Base-by-base conservation (phyloP, 208 protist species). In the Trypanosoma scelopori region DNA sequence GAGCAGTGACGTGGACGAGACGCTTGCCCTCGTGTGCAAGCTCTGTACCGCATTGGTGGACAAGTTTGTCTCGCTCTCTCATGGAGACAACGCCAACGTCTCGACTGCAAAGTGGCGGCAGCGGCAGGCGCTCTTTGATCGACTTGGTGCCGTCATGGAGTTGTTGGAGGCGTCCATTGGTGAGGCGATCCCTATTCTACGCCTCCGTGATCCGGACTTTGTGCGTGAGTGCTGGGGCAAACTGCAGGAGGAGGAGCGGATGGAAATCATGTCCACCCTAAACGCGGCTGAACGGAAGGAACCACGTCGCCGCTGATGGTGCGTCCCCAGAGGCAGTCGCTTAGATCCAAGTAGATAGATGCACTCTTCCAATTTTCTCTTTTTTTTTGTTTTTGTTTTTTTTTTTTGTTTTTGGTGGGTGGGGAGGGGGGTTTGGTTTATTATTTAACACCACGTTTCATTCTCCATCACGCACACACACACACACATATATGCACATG, bases 21-120 rank as follows among this genome's bases (percentile, higher is more conserved):
- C 85, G 53, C 71, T 96, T 53, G 85, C 91, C n/a, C 74, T 83
- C 11, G 87, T 96, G 35, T 96, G 91, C 62, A 88, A 79, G 72
- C 79, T 96, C 55, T 96, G 91, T 70, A 96, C 91, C 11, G 87
- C 87, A 0, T 79, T 96, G 9, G 91, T 93, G 5, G 85, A 96
- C 61, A 77, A 79, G 47, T 92, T 94, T 63, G 82, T 96, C n/a
- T 56, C 65, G 6, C 79, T 92, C 18, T 90, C 85, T 11, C 71
- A 82, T 46, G 83, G 84, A 25, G 78, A 93, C 68, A 89, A 86
- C 58, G 86, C 83, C 0, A 91, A 74, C 50, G 72, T 84, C 18
- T 94, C 91, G 3, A 94, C 91, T 3, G 65, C 85, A n/a, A 88
- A 91, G 68, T 96, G 91, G 91, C 78, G 91, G 11, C 87, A 93